Percentiles rank a stretch among this genome's conserved stretches.
Evolutionary conservation across 176 grass and related monocot genomes (phyloP).

Genomic region (Avena sativa): DNA sequence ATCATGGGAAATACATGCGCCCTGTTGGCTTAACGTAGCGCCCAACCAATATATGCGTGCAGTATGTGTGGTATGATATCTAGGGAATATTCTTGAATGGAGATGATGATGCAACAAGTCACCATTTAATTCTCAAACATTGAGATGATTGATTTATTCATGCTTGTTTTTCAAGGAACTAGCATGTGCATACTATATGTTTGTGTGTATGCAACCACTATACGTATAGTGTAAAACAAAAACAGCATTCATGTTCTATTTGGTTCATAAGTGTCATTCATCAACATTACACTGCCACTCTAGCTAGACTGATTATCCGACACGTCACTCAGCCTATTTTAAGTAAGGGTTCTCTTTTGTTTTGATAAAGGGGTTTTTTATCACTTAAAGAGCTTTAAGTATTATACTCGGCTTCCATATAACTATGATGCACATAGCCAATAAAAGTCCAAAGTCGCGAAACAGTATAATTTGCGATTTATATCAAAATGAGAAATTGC

Average conservation of each 20-base stretch:
- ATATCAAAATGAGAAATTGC: no score
- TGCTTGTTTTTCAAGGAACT: background rate
- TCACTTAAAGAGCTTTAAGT: no score
- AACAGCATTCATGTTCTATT: background rate
- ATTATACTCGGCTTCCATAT: no score
- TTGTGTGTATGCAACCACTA: background rate
- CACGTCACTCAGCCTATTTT: background rate
- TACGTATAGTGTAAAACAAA: background rate
- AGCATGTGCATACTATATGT: background rate
- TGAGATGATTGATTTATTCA: background rate
- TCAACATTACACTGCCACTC: background rate
- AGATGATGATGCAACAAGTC: conserved; percentile 48
- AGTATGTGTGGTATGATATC: conserved; percentile 27
- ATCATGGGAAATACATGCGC: background rate
- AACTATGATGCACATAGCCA: no score
- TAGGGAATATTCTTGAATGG: conserved; percentile 59
- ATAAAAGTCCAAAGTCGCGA: no score
- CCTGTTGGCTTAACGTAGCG: conserved; percentile 30
- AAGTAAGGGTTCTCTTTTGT: no score
- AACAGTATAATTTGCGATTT: no score
- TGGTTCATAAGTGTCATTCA: background rate
- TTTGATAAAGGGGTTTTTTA: no score
- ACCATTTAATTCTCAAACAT: conserved; percentile 36
- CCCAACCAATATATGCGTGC: conserved; percentile 9
- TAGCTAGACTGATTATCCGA: conserved; percentile 30